A percentile compares a stretch with the other conserved stretches of the same genome.
Evolutionary conservation across 2,329 filamentous ascomycete genomes (phyloP).

Genomic region (Epichloe baconii): DNA sequence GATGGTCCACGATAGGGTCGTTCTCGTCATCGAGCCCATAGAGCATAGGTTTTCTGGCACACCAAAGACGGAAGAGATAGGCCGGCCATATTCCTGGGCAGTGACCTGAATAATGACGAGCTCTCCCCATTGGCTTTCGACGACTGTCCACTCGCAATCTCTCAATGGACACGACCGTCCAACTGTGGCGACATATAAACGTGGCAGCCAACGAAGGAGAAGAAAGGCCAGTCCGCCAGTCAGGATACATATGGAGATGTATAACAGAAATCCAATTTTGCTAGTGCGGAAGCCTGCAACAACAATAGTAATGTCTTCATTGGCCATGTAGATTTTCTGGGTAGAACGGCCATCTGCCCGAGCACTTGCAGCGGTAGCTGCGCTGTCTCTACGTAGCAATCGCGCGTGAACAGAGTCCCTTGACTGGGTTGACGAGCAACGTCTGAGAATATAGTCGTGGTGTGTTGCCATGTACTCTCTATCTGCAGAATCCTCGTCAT

Average conservation of each 20-base stretch:
- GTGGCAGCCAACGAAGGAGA: slow-evolving; percentile 77
- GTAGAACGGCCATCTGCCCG: slow-evolving; percentile 51
- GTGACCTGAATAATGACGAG: slow-evolving; percentile 64
- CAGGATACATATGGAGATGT: slow-evolving; percentile 55
- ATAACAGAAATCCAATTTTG: slow-evolving; percentile 51
- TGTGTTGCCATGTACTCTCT: slow-evolving; percentile 27
- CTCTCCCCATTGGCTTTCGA: slow-evolving; percentile 97
- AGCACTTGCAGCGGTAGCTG: slow-evolving; percentile 52
- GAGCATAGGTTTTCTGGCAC: slow-evolving; percentile 41
- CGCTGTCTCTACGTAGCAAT: slow-evolving; percentile 59
- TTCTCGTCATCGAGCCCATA: slow-evolving; percentile 45
- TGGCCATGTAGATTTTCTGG: slow-evolving; percentile 87
- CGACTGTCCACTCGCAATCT: slow-evolving; percentile 79
- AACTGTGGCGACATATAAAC: slow-evolving; percentile 67
- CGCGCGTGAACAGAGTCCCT: slow-evolving; percentile 45
- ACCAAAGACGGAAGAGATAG: slow-evolving; percentile 53
- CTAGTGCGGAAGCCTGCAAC: slow-evolving; percentile 85
- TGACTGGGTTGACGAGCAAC: slow-evolving; percentile 50
- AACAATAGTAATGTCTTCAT: slow-evolving; percentile 87
- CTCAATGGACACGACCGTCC: slow-evolving; percentile 56
- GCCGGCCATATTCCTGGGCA: slow-evolving; percentile 37
- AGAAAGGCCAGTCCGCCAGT: slow-evolving; percentile 73
- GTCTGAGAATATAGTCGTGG: slow-evolving; percentile 37
- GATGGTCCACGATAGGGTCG: slow-evolving; percentile 60
- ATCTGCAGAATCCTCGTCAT: slow-evolving; percentile 26